Evolutionary conservation across 805 yeast species (phyloP), one percentile per base, ranked within the genome.

Genomic region (Lachancea nothofagi): DNA sequence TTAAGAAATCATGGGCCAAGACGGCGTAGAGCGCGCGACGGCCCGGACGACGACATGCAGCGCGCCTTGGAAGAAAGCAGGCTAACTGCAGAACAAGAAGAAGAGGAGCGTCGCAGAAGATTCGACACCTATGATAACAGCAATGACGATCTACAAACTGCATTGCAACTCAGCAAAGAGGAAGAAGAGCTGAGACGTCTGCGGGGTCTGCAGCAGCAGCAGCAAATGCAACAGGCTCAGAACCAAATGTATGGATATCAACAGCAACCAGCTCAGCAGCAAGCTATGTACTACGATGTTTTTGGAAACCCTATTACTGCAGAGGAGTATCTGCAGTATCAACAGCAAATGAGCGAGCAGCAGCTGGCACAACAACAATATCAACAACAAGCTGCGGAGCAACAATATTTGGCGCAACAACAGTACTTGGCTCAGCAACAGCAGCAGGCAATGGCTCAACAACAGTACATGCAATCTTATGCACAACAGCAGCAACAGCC

Each of bases 31-130:
- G 61, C 54, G 26, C 66, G 60, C 29, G 69, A 65, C 15, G 78
- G 75, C 17, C 72, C 74, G 44, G 96, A 87, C 52, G 82, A 77
- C 14, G 96, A 86, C 39, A 65, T 90, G 49, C 80, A 78, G 60
- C 71, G 72, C 34, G 97, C 96, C 0, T 66, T 90, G 38, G 95
- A 83, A 50, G 82, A 81, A 54, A 82, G 94, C 38, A 75, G 77
- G 54, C 60, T 71, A 51, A 85, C 95, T 1, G 96, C 95, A 1
- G 88, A 83, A 48, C 89, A 84, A 46, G 96, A 88, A 49, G 83
- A 78, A 46, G 70, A 69, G 38, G 70, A 80, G 46, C 69, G 79
- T 50, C 65, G 67, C 34, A 59, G 48, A 27, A 24, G 46, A 33
- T 44, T 23, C 24, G 42, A 38, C 23, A 35, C 41, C 15, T 48